These are phyloP conservation scores for Firmiana major DNA, from an alignment of 345 rosid genomes.

Conservation along the genomic window DNA sequence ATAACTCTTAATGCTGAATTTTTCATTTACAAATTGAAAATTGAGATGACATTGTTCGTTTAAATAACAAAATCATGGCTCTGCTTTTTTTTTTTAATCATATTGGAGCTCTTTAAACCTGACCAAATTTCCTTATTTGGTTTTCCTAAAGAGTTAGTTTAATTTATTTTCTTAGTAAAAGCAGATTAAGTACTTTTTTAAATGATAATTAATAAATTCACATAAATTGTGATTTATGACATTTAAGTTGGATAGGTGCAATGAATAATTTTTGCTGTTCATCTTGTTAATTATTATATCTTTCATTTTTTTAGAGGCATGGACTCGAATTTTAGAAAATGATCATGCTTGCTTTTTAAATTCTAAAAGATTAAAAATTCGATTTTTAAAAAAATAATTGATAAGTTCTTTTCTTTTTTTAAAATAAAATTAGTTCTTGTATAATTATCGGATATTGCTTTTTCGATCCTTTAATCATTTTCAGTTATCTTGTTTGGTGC, in stretches of 20 bases:
- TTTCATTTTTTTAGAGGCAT: too few species aligned
- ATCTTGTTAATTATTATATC: background rate
- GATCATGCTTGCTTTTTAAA: background rate
- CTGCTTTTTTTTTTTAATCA: background rate
- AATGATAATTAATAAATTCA: background rate
- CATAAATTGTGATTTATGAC: background rate
- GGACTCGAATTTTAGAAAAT: background rate
- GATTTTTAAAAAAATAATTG: background rate
- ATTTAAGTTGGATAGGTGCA: background rate
- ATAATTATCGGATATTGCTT: background rate
- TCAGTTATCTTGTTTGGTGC: background rate
- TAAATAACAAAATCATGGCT: background rate
- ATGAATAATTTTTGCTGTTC: background rate
- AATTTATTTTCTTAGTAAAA: background rate
- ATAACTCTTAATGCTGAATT: background rate
- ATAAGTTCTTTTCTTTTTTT: background rate
- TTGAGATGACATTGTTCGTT: background rate
- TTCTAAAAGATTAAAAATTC: background rate
- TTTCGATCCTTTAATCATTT: background rate
- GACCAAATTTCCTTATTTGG: background rate
- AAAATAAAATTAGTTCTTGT: background rate
- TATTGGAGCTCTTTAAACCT: background rate
- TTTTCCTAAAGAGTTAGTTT: background rate
- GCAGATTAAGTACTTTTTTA: background rate
- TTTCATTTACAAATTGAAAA: background rate